Evolutionary conservation across 2,329 filamentous ascomycete genomes (phyloP), one percentile per base, ranked within the genome.

Genomic region (Chlorencoelia australis): DNA sequence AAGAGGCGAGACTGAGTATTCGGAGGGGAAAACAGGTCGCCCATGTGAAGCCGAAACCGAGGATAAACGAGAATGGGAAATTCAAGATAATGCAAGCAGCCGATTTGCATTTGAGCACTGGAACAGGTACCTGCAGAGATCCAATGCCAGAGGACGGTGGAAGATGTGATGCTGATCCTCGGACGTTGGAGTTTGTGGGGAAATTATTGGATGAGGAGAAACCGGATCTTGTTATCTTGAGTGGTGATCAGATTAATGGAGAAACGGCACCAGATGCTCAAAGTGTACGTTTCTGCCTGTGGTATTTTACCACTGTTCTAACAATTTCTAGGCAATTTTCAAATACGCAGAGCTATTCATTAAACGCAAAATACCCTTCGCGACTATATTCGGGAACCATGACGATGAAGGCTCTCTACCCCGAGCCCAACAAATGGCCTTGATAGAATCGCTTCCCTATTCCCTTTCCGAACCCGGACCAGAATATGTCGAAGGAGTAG

Each of bases 21-120:
- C 75, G 85, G 33, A 74, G 83, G 49, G 89, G 91, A 2, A 66
- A 69, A 34, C 73, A 74, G 15, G 64, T 67, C 15, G 73, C 79
- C 46, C 59, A 69, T 22, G 71, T 77, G 52, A 87, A 80, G 57
- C 82, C 83, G 1, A 66, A 75, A 25, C 83, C 81, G 8, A 75
- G 83, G 40, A 85, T 98, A 45, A 73, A 75, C 28, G 86, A 93
- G 43, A 86, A 91, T 56, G 91, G 89, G 19, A 86, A 82, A 50
- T 96, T 96, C 67, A 96, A 96, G 66, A 94, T 98, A 46, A 77
- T 98, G 71, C 91, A 98, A 61, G 68, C 94, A 37, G 82, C 87
- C n/a, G 91, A 98, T 63, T 64, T 96, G 43, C 91, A 98, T 60
- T 64, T 98, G 38, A 89, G 86, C 54, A 98, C 91, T 2, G 91